A percentile compares a stretch with the other conserved stretches of the same genome.
Conservation (phyloP, 768 basidiomycete genomes). For the Filobasidium wieringae region DNA sequence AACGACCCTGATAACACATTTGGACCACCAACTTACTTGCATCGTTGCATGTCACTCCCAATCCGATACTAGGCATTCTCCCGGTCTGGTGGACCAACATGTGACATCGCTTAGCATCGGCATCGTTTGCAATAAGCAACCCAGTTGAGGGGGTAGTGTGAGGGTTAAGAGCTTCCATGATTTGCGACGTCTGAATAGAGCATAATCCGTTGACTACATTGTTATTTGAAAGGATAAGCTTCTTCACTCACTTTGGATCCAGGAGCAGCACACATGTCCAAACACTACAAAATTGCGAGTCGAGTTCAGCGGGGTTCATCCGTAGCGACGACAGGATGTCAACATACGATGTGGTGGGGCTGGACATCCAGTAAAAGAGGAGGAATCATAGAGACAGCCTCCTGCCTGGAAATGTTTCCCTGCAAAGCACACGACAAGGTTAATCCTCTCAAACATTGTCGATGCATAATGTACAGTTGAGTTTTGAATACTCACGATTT, state of each 20-base stretch:
- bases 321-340: no score
- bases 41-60: slow-evolving; percentile 93
- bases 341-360: slow-evolving; percentile 60
- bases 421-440: slow-evolving; percentile 43
- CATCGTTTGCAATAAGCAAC: slow-evolving; percentile 87
- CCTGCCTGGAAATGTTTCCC: slow-evolving; percentile 89
- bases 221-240: neutral
- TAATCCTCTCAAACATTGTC: neutral
- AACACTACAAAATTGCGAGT: slow-evolving; percentile 30
- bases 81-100: slow-evolving; percentile 96
- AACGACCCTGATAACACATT: slow-evolving; percentile 44
- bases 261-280: slow-evolving; percentile 98
- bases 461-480: neutral
- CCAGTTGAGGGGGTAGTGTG: slow-evolving; percentile 62
- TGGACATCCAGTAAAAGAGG: slow-evolving; percentile 88
- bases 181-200: slow-evolving; percentile 60
- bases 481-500: slow-evolving; percentile 42
- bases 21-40: slow-evolving; percentile 53
- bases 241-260: slow-evolving; percentile 65
- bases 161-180: slow-evolving; percentile 87
- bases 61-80: slow-evolving; percentile 74
- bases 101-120: slow-evolving; percentile 84
- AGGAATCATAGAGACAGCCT: slow-evolving; percentile 98
- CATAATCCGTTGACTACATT: slow-evolving; percentile 27
- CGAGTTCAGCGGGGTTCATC: slow-evolving; percentile 8